phyloP scores from a whole-genome alignment of 2,329 filamentous ascomycete genomes.

The Fusarium continuum region DNA sequence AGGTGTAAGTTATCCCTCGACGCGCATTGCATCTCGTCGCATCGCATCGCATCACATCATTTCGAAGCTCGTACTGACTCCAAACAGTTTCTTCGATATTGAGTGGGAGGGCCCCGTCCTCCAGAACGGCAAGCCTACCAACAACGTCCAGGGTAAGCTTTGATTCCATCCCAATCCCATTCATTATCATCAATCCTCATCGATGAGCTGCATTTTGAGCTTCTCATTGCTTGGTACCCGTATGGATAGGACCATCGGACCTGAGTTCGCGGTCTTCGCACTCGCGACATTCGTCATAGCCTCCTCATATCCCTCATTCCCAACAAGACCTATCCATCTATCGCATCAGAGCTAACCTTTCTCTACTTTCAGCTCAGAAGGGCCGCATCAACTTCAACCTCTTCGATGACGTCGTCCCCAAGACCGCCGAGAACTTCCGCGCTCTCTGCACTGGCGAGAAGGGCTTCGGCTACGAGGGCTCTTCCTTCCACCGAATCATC shows the following conservation, averaged over 20 bases:
- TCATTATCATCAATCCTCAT: constrained; percentile 4
- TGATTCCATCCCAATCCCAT: constrained; percentile 4
- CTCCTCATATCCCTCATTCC: constrained; percentile 14
- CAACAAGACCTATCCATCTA: background rate
- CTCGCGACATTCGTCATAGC: constrained; percentile 11
- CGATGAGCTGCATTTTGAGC: background rate
- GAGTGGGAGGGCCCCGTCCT: constrained; percentile 78
- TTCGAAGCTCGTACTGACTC: constrained; percentile 35
- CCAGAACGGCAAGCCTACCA: constrained; percentile 65
- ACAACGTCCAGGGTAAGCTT: constrained; percentile 67
- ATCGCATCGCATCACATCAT: constrained; percentile 11
- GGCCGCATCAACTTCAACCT: constrained; percentile 91
- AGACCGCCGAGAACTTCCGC: constrained; percentile 86
- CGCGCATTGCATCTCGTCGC: too few species aligned
- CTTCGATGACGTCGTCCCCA: constrained; percentile 85
- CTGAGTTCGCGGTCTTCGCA: background rate
- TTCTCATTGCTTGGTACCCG: background rate
- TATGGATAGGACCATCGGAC: background rate
- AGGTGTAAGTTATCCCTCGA: constrained; percentile 67
- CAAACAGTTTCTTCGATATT: constrained; percentile 73
- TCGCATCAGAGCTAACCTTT: constrained; percentile 32
- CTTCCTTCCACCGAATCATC: constrained; percentile 92
- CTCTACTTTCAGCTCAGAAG: constrained; percentile 64
- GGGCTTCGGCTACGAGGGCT: constrained; percentile 84
- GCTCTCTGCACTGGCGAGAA: constrained; percentile 83